phyloP scores from a whole-genome alignment of 768 basidiomycete genomes.

The Pluteus cervinus region DNA sequence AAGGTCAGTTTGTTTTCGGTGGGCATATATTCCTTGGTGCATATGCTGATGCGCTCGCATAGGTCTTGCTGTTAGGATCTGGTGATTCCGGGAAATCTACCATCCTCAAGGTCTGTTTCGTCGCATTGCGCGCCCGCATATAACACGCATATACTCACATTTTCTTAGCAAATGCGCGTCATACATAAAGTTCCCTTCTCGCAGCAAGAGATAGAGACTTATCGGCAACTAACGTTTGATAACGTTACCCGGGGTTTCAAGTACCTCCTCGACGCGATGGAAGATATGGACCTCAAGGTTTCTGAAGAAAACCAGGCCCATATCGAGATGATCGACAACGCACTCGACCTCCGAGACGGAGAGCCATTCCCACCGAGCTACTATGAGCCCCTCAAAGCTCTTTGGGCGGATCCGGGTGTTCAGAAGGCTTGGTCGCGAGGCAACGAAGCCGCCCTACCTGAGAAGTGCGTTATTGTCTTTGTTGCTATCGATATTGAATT shows the following conservation, averaged over 20 bases:
- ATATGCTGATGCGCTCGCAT: constrained; percentile 2
- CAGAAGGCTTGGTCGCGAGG: constrained; percentile 74
- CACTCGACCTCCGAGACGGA: constrained; percentile 68
- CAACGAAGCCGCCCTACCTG: constrained; percentile 88
- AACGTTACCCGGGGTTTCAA: constrained; percentile 86
- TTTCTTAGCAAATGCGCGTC: constrained; percentile 84
- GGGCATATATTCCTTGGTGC: constrained; percentile 4
- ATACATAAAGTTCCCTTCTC: constrained; percentile 89
- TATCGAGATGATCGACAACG: constrained; percentile 59
- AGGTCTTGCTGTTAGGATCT: constrained; percentile 88
- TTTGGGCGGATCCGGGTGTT: constrained; percentile 77
- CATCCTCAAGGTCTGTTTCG: constrained; percentile 62
- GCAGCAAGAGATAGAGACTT: constrained; percentile 76
- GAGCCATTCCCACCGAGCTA: constrained; percentile 73
- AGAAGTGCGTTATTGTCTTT: constrained; percentile 59
- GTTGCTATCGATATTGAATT: too few relatives aligned
- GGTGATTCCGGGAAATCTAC: constrained; percentile 95
- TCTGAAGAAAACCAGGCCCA: constrained; percentile 51
- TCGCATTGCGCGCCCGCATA: background rate
- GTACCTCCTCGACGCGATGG: constrained; percentile 81
- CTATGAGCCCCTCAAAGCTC: constrained; percentile 54
- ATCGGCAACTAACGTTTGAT: constrained; percentile 88
- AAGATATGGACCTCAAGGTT: constrained; percentile 79
- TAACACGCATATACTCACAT: constrained; percentile 3
- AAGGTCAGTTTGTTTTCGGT: constrained; percentile 42